These are phyloP conservation scores for Hymenoscyphus repandus DNA, from an alignment of 2,329 filamentous ascomycete species.

Conservation along the genomic window DNA sequence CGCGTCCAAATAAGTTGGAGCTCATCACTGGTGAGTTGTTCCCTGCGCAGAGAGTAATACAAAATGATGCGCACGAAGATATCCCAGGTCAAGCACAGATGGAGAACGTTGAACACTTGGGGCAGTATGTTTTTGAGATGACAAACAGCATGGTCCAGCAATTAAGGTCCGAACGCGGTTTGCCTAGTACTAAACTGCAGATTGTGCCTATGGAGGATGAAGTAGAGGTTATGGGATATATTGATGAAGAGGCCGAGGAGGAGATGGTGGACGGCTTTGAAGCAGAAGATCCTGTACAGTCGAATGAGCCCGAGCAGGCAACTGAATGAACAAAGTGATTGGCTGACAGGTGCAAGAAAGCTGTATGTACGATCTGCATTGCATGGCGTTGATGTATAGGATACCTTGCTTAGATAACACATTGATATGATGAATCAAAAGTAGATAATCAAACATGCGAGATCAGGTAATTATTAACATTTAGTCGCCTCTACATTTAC, in stretches of 20 bases:
- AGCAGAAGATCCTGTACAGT: constrained; percentile 12
- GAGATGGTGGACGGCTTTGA: constrained; percentile 22
- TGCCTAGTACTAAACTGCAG: constrained; percentile 18
- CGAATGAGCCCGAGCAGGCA: too few relatives aligned
- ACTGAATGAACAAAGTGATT: too few relatives aligned
- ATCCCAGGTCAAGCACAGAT: constrained; percentile 63
- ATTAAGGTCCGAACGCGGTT: constrained; percentile 26
- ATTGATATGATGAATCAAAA: too few relatives aligned
- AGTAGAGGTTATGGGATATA: constrained; percentile 2
- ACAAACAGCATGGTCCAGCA: constrained; percentile 48
- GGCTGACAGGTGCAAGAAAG: too few relatives aligned
- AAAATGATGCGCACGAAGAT: constrained; percentile 38
- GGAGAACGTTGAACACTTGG: constrained; percentile 88
- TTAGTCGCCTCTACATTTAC: too few relatives aligned
- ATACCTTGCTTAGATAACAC: too few relatives aligned
- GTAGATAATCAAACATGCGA: too few relatives aligned
- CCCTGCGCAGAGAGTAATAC: constrained; percentile 54
- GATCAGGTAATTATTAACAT: too few relatives aligned
- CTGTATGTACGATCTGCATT: too few relatives aligned
- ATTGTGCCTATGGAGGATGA: constrained; percentile 8
- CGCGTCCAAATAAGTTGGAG: constrained; percentile 73
- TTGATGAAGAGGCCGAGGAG: constrained; percentile 12
- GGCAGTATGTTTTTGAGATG: constrained; percentile 97
- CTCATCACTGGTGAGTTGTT: constrained; percentile 84
- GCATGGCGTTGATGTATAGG: too few relatives aligned